Evolutionary conservation across 2,329 filamentous ascomycete species (phyloP).

Genomic region (Ascochyta pisi): DNA sequence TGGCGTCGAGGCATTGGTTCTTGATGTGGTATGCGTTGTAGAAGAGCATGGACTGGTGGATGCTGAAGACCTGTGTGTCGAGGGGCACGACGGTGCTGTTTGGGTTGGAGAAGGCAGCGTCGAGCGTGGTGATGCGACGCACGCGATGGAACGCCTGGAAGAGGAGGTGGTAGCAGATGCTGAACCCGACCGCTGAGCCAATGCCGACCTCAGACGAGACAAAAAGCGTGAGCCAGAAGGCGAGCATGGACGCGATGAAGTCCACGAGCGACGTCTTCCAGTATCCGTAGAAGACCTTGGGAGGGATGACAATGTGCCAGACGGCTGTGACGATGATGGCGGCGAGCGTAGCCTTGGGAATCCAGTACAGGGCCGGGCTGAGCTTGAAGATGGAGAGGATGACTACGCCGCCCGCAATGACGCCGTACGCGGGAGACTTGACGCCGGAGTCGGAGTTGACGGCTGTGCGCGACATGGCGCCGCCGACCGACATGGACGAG

Average conservation of each 20-base stretch:
- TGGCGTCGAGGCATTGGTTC: conserved; percentile 56
- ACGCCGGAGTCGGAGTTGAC: conserved; percentile 71
- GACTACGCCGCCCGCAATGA: conserved; percentile 67
- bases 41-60: conserved; percentile 66
- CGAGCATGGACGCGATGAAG: conserved; percentile 68
- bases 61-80: conserved; percentile 64
- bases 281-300: conserved; percentile 66
- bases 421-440: conserved; percentile 65
- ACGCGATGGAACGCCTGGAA: conserved; percentile 63
- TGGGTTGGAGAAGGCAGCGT: conserved; percentile 15
- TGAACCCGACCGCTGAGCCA: conserved; percentile 61
- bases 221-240: conserved; percentile 70
- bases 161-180: conserved; percentile 61
- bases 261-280: conserved; percentile 71
- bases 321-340: conserved; percentile 73
- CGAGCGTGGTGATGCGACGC: conserved; percentile 26
- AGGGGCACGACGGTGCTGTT: conserved; percentile 39
- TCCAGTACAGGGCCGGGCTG: conserved; percentile 68
- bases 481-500: conserved; percentile 68
- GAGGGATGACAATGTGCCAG: conserved; percentile 65
- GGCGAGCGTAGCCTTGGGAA: conserved; percentile 69
- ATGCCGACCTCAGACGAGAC: conserved; percentile 67
- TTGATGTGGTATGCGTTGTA: conserved; percentile 65
- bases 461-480: conserved; percentile 71
- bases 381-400: conserved; percentile 68